Conservation (phyloP, 2,329 filamentous ascomycete genomes). For the Coniella vitis region DNA sequence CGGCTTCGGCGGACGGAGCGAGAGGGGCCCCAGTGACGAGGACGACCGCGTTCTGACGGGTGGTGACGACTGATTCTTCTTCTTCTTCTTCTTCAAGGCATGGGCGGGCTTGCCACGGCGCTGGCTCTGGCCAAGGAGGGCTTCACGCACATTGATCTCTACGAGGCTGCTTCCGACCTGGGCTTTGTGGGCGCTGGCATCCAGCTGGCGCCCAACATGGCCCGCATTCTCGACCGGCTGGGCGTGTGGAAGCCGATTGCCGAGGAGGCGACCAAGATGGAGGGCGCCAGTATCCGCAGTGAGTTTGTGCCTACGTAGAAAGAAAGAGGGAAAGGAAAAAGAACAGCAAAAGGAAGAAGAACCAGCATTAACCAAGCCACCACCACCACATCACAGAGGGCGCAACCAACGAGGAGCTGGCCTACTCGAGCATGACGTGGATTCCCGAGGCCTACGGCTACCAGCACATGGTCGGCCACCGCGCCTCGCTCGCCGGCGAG, state of each 20-base stretch:
- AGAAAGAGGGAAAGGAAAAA: too few relatives aligned
- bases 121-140: slow-evolving; percentile 70
- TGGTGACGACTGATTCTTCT: background rate
- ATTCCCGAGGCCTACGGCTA: slow-evolving; percentile 51
- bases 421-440: slow-evolving; percentile 51
- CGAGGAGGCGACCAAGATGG: slow-evolving; percentile 11
- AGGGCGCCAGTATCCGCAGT: slow-evolving; percentile 15
- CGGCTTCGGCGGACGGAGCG: too few relatives aligned
- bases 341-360: too few relatives aligned
- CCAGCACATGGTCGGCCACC: slow-evolving; percentile 60
- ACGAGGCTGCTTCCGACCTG: slow-evolving; percentile 64
- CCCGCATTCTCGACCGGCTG: slow-evolving; percentile 57
- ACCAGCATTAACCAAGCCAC: background rate
- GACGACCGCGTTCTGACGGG: background rate
- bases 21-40: too few relatives aligned
- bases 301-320: too few relatives aligned
- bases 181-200: slow-evolving; percentile 83
- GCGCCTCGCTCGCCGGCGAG: slow-evolving; percentile 49
- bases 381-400: slow-evolving; percentile 37
- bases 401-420: slow-evolving; percentile 49
- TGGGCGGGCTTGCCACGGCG: slow-evolving; percentile 69
- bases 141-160: slow-evolving; percentile 67
- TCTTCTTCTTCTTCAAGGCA: slow-evolving; percentile 42
- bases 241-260: slow-evolving; percentile 14
- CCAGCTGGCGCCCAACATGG: slow-evolving; percentile 78